phyloP scores from a whole-genome alignment of 257 asterid genomes.

The Knoxia roxburghii region DNA sequence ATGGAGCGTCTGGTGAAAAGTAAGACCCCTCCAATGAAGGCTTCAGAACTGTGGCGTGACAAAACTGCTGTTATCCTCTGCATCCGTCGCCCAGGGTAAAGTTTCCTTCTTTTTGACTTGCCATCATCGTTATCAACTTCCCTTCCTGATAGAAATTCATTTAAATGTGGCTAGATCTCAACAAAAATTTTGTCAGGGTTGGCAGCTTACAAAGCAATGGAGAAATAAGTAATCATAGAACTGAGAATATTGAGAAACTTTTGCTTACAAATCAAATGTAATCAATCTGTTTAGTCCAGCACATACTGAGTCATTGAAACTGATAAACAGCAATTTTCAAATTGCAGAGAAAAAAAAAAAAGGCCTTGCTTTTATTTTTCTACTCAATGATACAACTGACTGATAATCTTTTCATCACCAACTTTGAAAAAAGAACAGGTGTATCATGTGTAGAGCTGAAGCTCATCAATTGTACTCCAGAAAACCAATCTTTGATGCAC shows the following conservation, averaged over 20 bases:
- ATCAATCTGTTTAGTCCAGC: background rate
- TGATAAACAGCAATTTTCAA: background rate
- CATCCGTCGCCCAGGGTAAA: constrained; percentile 85
- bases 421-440: constrained; percentile 26
- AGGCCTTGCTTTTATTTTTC: background rate
- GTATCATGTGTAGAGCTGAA: constrained; percentile 91
- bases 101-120: background rate
- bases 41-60: constrained; percentile 69
- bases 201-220: background rate
- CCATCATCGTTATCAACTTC: background rate
- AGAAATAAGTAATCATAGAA: background rate
- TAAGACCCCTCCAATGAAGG: constrained; percentile 69
- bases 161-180: background rate
- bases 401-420: background rate
- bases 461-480: constrained; percentile 76
- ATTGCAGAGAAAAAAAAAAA: too few relatives aligned
- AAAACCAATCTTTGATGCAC: constrained; percentile 81
- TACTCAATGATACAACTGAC: background rate
- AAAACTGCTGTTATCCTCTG: constrained; percentile 72
- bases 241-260: background rate
- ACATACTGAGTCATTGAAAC: background rate
- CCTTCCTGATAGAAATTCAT: background rate
- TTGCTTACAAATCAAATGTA: background rate
- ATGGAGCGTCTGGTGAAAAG: constrained; percentile 55
- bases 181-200: background rate